Base-by-base conservation (phyloP, 345 rosid genomes). In the Gynandropsis gynandra region DNA sequence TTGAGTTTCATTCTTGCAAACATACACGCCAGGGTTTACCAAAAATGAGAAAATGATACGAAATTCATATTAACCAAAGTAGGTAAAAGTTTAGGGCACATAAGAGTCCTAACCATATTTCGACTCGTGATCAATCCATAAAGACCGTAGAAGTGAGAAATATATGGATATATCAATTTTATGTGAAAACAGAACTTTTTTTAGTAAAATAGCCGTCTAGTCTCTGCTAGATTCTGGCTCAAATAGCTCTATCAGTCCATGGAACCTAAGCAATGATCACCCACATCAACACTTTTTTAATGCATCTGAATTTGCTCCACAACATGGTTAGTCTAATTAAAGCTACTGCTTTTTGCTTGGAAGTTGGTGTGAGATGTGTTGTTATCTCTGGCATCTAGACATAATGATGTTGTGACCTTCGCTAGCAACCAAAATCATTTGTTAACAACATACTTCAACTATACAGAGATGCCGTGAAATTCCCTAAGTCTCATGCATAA, bases 261-360 rank as follows among this genome's bases (percentile, higher is more conserved):
- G 5, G 34, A 17, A 33, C 14, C 47, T 43, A 32, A 1, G 42
- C 45, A 27, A 35, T 11, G 36, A 6, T 42, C 13, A 12, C 8
- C 8, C 41, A 34, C 50, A 16, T 9, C 9, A 34, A 33, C 36
- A 60, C 51, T 27, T 20, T 44, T 35, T 0, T 20, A 15, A 17
- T 40, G 48, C 49, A 17, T 59, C 15, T 18, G 35, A 59, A 1
- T 13, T n/a, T 52, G 42, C 35, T 44, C 5, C 11, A 17, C 42
- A 36, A 31, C 3, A 10, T 50, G 36, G 48, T 21, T 49, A 7
- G 27, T 42, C 34, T 35, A 34, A 11, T 10, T 7, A 50, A 29
- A 42, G 27, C 5, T 44, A 42, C 4, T 50, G 56, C 11, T 15
- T 50, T 27, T 38, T 57, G 8, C 41, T 50, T 42, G 8, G 11